A percentile compares a stretch with the other conserved stretches of the same genome.
These are phyloP conservation scores for Heimioporus sp. DNA, from an alignment of 768 basidiomycete species.

Conservation along the genomic window DNA sequence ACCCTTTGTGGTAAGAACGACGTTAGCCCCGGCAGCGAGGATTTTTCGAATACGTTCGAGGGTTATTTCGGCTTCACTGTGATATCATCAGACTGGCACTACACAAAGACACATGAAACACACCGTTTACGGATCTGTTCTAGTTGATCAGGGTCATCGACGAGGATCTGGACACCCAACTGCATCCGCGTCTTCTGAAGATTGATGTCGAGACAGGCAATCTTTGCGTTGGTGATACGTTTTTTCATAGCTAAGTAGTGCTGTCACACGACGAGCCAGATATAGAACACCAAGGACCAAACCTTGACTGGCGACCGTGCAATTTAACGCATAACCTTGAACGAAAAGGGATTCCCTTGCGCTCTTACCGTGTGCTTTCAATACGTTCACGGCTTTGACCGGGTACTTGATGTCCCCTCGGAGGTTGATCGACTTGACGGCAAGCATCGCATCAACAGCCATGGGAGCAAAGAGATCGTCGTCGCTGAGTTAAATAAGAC, in stretches of 20 bases:
- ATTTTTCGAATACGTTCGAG: conserved; percentile 96
- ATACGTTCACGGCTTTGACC: conserved; percentile 96
- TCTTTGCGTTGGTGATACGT: conserved; percentile 88
- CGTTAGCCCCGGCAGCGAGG: conserved; percentile 92
- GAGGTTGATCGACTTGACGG: conserved; percentile 91
- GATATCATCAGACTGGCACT: conserved; percentile 9
- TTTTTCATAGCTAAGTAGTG: conserved; percentile 87
- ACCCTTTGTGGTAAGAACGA: conserved; percentile 95
- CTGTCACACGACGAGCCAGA: conserved; percentile 2
- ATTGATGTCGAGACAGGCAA: conserved; percentile 98
- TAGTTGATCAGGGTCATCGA: conserved; percentile 93
- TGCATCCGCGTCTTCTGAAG: conserved; percentile 97
- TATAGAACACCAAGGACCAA: conserved; percentile 17
- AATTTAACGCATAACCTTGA: conserved; percentile 96
- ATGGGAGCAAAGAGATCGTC: conserved; percentile 98
- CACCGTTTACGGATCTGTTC: conserved; percentile 95
- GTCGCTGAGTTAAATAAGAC: conserved; percentile 54
- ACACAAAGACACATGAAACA: conserved; percentile 16
- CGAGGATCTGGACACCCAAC: conserved; percentile 93
- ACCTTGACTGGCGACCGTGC: conserved; percentile 99
- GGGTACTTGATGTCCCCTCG: conserved; percentile 98
- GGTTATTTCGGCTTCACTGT: conserved; percentile 92
- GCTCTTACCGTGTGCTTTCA: conserved; percentile 96
- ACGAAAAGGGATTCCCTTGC: conserved; percentile 94
- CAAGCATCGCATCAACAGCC: conserved; percentile 98